These are phyloP conservation scores for Cicer bijugum DNA, from an alignment of 306 rosid genomes.

Conservation along the genomic window DNA sequence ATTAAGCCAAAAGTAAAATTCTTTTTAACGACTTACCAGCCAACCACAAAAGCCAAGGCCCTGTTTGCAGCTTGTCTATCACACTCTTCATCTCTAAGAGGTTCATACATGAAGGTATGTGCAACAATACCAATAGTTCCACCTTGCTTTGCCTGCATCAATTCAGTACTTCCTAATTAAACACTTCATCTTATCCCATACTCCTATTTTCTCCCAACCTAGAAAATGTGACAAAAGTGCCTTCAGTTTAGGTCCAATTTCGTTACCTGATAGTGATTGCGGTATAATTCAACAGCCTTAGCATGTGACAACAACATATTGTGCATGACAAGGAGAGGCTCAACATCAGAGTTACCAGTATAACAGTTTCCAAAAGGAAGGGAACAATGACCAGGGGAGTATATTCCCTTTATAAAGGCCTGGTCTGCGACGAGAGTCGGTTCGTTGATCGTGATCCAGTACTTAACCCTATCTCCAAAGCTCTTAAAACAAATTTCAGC, in stretches of 20 bases:
- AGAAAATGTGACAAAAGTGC: conserved; percentile 30
- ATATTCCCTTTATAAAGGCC: conserved; percentile 47
- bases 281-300: conserved; percentile 60
- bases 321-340: conserved; percentile 72
- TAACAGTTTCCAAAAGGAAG: conserved; percentile 73
- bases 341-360: conserved; percentile 59
- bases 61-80: conserved; percentile 59
- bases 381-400: conserved; percentile 64
- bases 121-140: conserved; percentile 59
- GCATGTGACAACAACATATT: conserved; percentile 71
- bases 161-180: conserved; percentile 19
- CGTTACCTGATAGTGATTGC: conserved; percentile 59
- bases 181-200: background rate
- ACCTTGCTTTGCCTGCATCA: conserved; percentile 55
- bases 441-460: conserved; percentile 64
- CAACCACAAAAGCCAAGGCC: conserved; percentile 56
- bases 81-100: conserved; percentile 55
- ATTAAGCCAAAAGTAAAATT: conserved; percentile 11
- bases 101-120: conserved; percentile 57
- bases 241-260: background rate
- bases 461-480: conserved; percentile 61
- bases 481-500: conserved; percentile 58
- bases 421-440: conserved; percentile 45
- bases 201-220: background rate
- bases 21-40: conserved; percentile 52